Evolutionary conservation across 2,329 filamentous ascomycete genomes (phyloP).

Genomic region (Fusarium camptoceras): DNA sequence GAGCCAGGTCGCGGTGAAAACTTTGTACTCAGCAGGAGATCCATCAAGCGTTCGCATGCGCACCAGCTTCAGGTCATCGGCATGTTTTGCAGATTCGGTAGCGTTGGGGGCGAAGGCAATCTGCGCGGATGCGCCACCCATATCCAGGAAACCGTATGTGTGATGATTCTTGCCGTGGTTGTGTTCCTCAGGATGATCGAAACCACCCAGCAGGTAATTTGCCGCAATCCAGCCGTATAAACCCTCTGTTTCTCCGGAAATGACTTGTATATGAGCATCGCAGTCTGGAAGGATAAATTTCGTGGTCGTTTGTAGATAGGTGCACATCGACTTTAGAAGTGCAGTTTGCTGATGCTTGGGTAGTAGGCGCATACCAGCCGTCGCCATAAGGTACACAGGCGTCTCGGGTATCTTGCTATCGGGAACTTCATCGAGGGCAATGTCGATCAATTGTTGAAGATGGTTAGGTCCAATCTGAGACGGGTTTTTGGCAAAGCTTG

Average conservation of each 20-base stretch:
- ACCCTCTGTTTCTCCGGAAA: slow-evolving; percentile 94
- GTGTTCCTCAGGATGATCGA: slow-evolving; percentile 80
- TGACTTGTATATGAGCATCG: slow-evolving; percentile 89
- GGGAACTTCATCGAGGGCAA: slow-evolving; percentile 84
- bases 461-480: slow-evolving; percentile 84
- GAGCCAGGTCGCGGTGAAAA: slow-evolving; percentile 97
- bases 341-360: slow-evolving; percentile 77
- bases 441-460: slow-evolving; percentile 80
- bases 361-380: slow-evolving; percentile 92
- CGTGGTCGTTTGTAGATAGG: slow-evolving; percentile 81
- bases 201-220: slow-evolving; percentile 93
- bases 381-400: slow-evolving; percentile 94
- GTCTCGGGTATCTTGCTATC: slow-evolving; percentile 81
- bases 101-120: slow-evolving; percentile 96
- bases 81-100: slow-evolving; percentile 90
- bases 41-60: slow-evolving; percentile 88
- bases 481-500: slow-evolving; percentile 84
- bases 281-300: slow-evolving; percentile 92
- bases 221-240: slow-evolving; percentile 97
- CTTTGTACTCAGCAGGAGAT: slow-evolving; percentile 79
- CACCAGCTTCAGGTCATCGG: slow-evolving; percentile 87
- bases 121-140: slow-evolving; percentile 97
- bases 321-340: slow-evolving; percentile 82
- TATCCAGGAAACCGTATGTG: slow-evolving; percentile 97
- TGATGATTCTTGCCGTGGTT: slow-evolving; percentile 88